Conservation (phyloP, 2,329 filamentous ascomycete genomes). For the Mariannaea elegans region DNA sequence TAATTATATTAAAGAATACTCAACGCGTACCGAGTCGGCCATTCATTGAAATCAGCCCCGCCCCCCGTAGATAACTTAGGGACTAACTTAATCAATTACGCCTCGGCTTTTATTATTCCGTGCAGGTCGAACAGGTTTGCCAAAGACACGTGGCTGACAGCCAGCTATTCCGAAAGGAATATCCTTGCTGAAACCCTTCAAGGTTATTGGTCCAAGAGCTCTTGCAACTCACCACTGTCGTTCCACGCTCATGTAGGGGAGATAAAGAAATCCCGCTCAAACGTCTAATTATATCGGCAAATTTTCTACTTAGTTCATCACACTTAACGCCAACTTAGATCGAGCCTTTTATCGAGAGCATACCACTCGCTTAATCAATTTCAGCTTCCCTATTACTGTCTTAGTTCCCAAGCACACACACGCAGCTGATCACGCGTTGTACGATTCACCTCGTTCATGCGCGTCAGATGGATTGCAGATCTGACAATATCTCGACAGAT, state of each 20-base stretch:
- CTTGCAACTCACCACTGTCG: background rate
- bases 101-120: too few relatives aligned
- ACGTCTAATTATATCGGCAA: background rate
- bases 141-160: background rate
- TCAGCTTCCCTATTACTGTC: background rate
- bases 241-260: background rate
- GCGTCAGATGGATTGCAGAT: too few relatives aligned
- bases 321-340: background rate
- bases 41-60: too few relatives aligned
- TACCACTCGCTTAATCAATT: background rate
- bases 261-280: background rate
- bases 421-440: too few relatives aligned
- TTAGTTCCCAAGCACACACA: background rate
- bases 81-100: too few relatives aligned
- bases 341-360: background rate
- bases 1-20: too few relatives aligned
- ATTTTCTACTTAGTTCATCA: background rate
- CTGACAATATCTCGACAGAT: too few relatives aligned
- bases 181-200: background rate
- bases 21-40: too few relatives aligned
- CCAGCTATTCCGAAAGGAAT: background rate
- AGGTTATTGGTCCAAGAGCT: background rate
- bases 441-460: too few relatives aligned
- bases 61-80: too few relatives aligned
- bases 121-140: too few relatives aligned